Evolutionary conservation across 148 eudicot genomes (phyloP).

Genomic region (Vaccinium corymbosum): DNA sequence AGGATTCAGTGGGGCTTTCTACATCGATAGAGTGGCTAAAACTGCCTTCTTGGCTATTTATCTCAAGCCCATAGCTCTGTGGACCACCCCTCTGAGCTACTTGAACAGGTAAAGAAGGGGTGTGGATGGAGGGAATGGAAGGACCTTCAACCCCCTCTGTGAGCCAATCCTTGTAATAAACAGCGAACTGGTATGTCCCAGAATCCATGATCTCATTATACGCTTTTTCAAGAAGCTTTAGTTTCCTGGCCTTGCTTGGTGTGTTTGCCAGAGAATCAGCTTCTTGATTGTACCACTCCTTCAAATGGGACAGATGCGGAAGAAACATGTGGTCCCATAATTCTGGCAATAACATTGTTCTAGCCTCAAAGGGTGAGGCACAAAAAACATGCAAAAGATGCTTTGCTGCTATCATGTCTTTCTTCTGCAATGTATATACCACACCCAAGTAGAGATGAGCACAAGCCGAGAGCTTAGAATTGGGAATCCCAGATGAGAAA

Average conservation of each 20-base stretch:
- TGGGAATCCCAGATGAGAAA: slow-evolving; percentile 43
- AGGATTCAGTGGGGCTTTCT: slow-evolving; percentile 20
- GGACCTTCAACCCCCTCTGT: slow-evolving; percentile 48
- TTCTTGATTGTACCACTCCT: slow-evolving; percentile 40
- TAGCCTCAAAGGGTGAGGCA: slow-evolving; percentile 48
- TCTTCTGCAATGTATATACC: slow-evolving; percentile 42
- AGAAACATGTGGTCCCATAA: slow-evolving; percentile 44
- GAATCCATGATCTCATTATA: slow-evolving; percentile 44
- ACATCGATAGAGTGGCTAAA: not conserved
- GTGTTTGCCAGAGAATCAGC: slow-evolving; percentile 25
- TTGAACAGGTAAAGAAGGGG: slow-evolving; percentile 34
- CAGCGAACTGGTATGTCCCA: slow-evolving; percentile 46
- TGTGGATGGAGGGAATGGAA: slow-evolving; percentile 33
- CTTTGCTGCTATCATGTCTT: slow-evolving; percentile 44
- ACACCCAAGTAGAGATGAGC: slow-evolving; percentile 54
- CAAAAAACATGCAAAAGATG: slow-evolving; percentile 52
- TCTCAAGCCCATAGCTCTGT: slow-evolving; percentile 15
- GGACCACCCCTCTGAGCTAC: slow-evolving; percentile 10
- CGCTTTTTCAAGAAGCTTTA: slow-evolving; percentile 39
- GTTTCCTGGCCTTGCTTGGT: slow-evolving; percentile 30
- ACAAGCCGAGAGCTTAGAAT: slow-evolving; percentile 43
- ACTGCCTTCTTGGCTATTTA: not conserved
- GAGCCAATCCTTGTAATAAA: slow-evolving; percentile 55
- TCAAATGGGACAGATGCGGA: slow-evolving; percentile 46
- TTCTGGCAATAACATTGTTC: slow-evolving; percentile 39